A percentile compares a stretch with the other conserved stretches of the same genome.
Conservation (phyloP, 192 early-diverging fungal species). For the Coemansia brasiliensis region DNA sequence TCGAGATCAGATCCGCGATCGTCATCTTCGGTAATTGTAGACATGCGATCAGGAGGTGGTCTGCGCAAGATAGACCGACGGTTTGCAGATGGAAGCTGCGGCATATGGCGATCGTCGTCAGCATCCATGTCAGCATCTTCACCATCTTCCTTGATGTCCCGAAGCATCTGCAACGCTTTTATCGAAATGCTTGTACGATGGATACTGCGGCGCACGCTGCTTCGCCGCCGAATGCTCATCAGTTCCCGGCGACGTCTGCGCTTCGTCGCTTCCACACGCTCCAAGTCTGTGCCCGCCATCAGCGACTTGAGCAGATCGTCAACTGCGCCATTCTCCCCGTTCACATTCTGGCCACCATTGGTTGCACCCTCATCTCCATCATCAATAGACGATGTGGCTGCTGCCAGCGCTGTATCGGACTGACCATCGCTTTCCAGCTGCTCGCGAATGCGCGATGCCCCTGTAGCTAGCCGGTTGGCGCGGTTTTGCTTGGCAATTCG, state of each 20-base stretch:
- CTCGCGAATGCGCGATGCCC: conserved; percentile 31
- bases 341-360: conserved; percentile 5
- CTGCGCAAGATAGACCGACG: conserved; percentile 25
- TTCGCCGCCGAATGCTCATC: conserved; percentile 53
- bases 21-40: conserved; percentile 44
- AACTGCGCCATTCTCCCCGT: conserved; percentile 73
- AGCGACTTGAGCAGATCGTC: conserved; percentile 75
- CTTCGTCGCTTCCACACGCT: conserved; percentile 53
- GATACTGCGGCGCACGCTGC: conserved; percentile 55
- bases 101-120: conserved; percentile 4
- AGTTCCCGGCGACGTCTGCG: conserved; percentile 48
- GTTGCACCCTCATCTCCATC: background rate
- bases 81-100: conserved; percentile 18
- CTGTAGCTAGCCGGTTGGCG: conserved; percentile 33
- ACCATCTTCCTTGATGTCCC: conserved; percentile 53
- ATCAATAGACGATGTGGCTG: background rate
- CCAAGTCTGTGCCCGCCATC: conserved; percentile 67
- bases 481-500: conserved; percentile 46
- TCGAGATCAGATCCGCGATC: conserved; percentile 5
- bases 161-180: conserved; percentile 57
- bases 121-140: conserved; percentile 8
- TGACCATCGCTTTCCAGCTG: conserved; percentile 12
- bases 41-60: conserved; percentile 26
- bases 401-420: background rate
- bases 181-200: conserved; percentile 55